Base-by-base conservation (phyloP, 208 protist species). In the Ichthyophonus hoferi region DNA sequence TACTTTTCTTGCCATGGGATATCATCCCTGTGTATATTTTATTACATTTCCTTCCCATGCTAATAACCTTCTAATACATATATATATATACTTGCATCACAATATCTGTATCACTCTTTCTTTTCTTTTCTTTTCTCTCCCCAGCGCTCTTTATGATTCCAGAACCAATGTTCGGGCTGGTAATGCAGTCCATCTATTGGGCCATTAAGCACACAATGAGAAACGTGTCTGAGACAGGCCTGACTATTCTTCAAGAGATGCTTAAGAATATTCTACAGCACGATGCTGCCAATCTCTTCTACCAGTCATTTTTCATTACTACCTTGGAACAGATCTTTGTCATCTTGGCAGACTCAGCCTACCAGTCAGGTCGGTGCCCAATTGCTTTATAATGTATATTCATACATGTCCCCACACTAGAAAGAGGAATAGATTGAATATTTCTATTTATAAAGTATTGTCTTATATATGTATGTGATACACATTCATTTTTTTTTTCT, bases 121-220 rank as follows among this genome's bases (percentile, higher is more conserved):
- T n/a, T n/a, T n/a, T n/a, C n/a, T n/a, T n/a, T n/a, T n/a, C n/a
- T n/a, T n/a, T n/a, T n/a, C n/a, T n/a, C n/a, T n/a, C n/a, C n/a
- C n/a, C 86, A 86, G 93, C 91, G 41, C 93, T 97, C 89, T 90
- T 94, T 85, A 83, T 88, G 35, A 88, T 95, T 33, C 90, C 90
- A 1, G 79, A 88, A n/a, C 43, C 93, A 38, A 90, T 94, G 85
- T 96, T 97, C 89, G 93, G 95, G 88, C 42, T 97, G 0, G 92
- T 99, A 12, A 94, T 99, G 41, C 95, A 98, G 50, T 96, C 95
- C 34, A 96, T 99, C 91, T 92, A 99, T 43, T 99, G 98, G 97
- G 98, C 97, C 0, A 97, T 99, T 89, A 98, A 98, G 91, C 98
- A 99, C 94, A 97, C 95, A 1, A 97, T 98, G 92, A 95, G 96